Conservation (phyloP, 176 grass and related monocot species). For the Calamus simplicifolius region DNA sequence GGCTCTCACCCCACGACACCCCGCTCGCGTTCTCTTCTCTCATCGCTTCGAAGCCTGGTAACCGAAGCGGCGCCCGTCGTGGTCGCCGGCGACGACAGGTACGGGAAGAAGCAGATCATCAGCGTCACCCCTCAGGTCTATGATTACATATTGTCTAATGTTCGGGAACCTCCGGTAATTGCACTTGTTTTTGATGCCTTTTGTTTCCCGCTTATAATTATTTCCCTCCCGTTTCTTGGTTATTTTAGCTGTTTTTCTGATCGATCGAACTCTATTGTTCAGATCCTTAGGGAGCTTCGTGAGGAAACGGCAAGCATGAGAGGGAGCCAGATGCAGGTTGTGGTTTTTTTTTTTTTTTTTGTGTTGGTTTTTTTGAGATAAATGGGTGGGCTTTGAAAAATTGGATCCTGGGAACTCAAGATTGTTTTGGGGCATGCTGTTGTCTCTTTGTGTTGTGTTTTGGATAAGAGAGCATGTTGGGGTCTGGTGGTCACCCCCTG, state of each 20-base stretch:
- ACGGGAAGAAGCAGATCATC: constrained; percentile 67
- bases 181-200: neutral
- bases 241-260: neutral
- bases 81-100: constrained; percentile 40
- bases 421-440: too few species aligned
- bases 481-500: too few species aligned
- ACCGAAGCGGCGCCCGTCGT: constrained; percentile 12
- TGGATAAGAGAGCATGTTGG: too few species aligned
- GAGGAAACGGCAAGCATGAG: constrained; percentile 74
- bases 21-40: neutral
- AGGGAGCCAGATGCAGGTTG: constrained; percentile 93
- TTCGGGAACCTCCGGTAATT: constrained; percentile 71
- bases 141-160: constrained; percentile 73
- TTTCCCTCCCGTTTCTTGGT: neutral
- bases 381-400: too few species aligned
- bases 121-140: constrained; percentile 55
- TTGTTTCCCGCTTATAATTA: neutral
- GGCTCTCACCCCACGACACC: neutral
- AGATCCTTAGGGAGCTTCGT: constrained; percentile 76
- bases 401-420: too few species aligned
- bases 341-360: neutral
- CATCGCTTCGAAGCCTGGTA: neutral
- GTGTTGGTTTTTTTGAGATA: neutral
- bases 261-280: neutral
- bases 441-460: too few species aligned